Conservation (phyloP, 1,139 yeast genomes). For the Arxiozyma slooffiae region DNA sequence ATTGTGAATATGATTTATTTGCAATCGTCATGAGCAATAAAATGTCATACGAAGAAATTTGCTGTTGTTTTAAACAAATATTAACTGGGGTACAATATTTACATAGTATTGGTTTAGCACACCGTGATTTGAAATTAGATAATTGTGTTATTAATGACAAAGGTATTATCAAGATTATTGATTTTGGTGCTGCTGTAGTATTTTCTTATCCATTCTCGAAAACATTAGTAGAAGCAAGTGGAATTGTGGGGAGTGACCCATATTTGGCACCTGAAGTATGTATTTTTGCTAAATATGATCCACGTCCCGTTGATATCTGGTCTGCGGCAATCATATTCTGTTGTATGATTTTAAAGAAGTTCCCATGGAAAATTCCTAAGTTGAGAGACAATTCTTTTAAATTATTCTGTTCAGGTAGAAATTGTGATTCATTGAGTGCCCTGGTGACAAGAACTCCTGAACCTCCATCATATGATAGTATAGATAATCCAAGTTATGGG, state of each 20-base stretch:
- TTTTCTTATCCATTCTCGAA: constrained; percentile 84
- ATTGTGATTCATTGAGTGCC: constrained; percentile 35
- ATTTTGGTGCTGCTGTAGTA: constrained; percentile 91
- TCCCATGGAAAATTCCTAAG: constrained; percentile 97
- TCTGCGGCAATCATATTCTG: constrained; percentile 86
- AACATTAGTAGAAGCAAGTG: constrained; percentile 70
- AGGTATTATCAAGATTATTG: constrained; percentile 84
- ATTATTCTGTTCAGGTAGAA: constrained; percentile 37
- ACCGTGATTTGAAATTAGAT: constrained; percentile 84
- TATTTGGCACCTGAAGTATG: constrained; percentile 92
- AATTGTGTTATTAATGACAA: constrained; percentile 80
- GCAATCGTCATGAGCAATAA: constrained; percentile 94
- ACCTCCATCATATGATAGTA: constrained; percentile 29
- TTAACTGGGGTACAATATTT: constrained; percentile 72
- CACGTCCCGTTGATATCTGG: constrained; percentile 93
- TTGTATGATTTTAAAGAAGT: constrained; percentile 87
- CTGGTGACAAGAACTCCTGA: constrained; percentile 34
- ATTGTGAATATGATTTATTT: constrained; percentile 84
- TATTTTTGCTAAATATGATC: constrained; percentile 71
- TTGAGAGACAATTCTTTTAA: constrained; percentile 75
- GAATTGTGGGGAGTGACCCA: constrained; percentile 91
- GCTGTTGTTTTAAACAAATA: constrained; percentile 85
- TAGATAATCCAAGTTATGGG: constrained; percentile 6
- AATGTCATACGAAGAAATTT: constrained; percentile 77
- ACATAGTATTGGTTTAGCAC: constrained; percentile 83